Base-by-base conservation (phyloP, 495 filamentous ascomycete species). In the Aspergillus sclerotioniger region DNA sequence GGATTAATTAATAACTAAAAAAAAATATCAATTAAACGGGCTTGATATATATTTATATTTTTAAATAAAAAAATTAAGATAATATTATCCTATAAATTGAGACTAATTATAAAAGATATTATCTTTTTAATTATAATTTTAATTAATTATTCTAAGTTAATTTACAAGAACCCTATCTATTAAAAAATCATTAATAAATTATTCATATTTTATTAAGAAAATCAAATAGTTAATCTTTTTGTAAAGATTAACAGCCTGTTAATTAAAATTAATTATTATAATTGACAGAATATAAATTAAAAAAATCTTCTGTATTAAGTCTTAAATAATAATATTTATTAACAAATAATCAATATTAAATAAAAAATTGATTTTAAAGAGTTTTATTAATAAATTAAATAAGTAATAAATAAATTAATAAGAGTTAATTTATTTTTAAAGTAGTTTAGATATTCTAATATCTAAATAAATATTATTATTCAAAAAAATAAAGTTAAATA, bases 1-100 rank as follows among this genome's bases (percentile, higher is more conserved):
- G 5, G 25, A 25, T 25, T 25, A 25, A 25, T 25, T 25, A 25
- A 25, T 25, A 25, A 25, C 5, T 25, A 3, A 25, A 25, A 25
- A n/a, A n/a, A n/a, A n/a, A 33, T 33, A 6, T 33, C 9, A 35
- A 35, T 53, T 53, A 53, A 17, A 53, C 39, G n/a, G n/a, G n/a
- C n/a, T 53, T 53, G 17, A 7, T 33, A 15, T 53, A 53, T 35
- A 39, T 21, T 25, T 25, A 3, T 25, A 25, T 25, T 25, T 25
- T 5, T 16, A 39, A n/a, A 13, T 8, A 35, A 35, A 21, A 25
- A n/a, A 35, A 16, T 37, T 53, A 35, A 53, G 8, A 8, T 51
- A 59, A 70, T 31, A 63, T 69, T 28, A 19, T 61, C 16, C 68
- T 72, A 17, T 31, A 45, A 46, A 47, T 47, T n/a, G 25, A 33